Evolutionary conservation across 2,329 filamentous ascomycete species (phyloP).

Genomic region (Arthrobotrys pseudoclavata): DNA sequence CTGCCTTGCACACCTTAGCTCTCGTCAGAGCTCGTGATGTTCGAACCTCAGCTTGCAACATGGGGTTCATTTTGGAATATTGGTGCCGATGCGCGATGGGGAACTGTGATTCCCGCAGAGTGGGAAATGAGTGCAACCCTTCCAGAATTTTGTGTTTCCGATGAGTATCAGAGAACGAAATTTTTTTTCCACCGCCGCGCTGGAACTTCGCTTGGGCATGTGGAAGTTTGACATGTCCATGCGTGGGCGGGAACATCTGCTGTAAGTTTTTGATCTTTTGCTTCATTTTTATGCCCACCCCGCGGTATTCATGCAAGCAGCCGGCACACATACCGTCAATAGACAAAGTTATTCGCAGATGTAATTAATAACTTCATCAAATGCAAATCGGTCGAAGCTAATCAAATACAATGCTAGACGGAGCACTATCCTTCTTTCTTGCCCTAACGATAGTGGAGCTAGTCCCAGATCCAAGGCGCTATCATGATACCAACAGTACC

Average conservation of each 20-base stretch:
- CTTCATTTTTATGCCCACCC: conserved; percentile 34
- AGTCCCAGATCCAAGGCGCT: not conserved
- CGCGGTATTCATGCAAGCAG: conserved; percentile 25
- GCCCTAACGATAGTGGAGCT: not conserved
- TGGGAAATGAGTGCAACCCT: conserved; percentile 45
- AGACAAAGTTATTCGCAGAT: not conserved
- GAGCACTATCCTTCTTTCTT: not conserved
- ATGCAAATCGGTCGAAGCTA: not conserved
- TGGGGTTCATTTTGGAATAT: conserved; percentile 8
- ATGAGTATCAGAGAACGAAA: conserved; percentile 3
- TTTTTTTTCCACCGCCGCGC: not conserved
- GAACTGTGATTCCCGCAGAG: conserved; percentile 33
- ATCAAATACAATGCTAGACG: not conserved
- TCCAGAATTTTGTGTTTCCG: conserved; percentile 53
- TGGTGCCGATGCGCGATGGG: conserved; percentile 36
- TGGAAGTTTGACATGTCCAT: conserved; percentile 46
- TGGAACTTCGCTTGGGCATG: conserved; percentile 41
- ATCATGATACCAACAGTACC: not conserved
- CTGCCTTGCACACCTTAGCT: conserved; percentile 51
- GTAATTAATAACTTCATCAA: not conserved
- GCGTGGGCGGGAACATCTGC: conserved; percentile 12
- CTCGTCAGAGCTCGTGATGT: conserved; percentile 26
- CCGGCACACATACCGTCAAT: conserved; percentile 7
- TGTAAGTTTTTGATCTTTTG: conserved; percentile 18
- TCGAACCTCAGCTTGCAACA: conserved; percentile 20